Evolutionary conservation across 305 asterid species (phyloP).

Genomic region (Galium porrigens): DNA sequence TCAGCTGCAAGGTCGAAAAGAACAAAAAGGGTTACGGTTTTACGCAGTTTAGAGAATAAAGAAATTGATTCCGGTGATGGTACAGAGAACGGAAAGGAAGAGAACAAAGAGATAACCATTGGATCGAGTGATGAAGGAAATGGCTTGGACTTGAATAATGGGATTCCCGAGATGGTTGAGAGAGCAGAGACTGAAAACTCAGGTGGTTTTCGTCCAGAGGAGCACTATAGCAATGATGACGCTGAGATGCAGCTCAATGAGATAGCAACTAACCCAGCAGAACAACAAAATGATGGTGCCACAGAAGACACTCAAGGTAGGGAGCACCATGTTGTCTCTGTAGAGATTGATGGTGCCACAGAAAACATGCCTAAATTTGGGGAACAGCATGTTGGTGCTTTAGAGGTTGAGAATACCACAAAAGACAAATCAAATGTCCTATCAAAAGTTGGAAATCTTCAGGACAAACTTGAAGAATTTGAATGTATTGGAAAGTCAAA

Average conservation of each 20-base stretch:
- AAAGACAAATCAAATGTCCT: slow-evolving; percentile 1
- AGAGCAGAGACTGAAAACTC: slow-evolving; percentile 23
- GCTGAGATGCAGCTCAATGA: slow-evolving; percentile 25
- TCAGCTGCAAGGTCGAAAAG: slow-evolving; percentile 52
- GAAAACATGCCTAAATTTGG: slow-evolving; percentile 1
- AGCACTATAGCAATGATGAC: slow-evolving; percentile 24
- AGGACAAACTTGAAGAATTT: slow-evolving; percentile 30
- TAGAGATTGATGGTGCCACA: slow-evolving; percentile 14
- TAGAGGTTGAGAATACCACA: slow-evolving; percentile 14
- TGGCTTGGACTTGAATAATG: slow-evolving; percentile 19
- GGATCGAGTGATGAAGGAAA: slow-evolving; percentile 29
- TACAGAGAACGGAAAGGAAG: slow-evolving; percentile 27
- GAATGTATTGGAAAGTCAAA: slow-evolving; percentile 23
- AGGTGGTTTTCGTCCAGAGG: slow-evolving; percentile 25
- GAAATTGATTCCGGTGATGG: slow-evolving; percentile 28
- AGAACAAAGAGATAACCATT: slow-evolving; percentile 20
- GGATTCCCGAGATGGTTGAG: slow-evolving; percentile 21
- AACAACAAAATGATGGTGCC: slow-evolving; percentile 19
- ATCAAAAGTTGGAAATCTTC: slow-evolving; percentile 23
- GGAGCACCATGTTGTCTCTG: slow-evolving; percentile 23
- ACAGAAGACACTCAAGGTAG: slow-evolving; percentile 17
- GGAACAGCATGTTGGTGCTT: slow-evolving; percentile 19
- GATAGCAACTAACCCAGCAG: slow-evolving; percentile 20
- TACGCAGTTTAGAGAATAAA: slow-evolving; percentile 25
- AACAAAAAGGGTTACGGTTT: slow-evolving; percentile 47